Evolutionary conservation across 345 rosid species (phyloP), one percentile per base, ranked within the genome.

Genomic region (Noccaea caerulescens): DNA sequence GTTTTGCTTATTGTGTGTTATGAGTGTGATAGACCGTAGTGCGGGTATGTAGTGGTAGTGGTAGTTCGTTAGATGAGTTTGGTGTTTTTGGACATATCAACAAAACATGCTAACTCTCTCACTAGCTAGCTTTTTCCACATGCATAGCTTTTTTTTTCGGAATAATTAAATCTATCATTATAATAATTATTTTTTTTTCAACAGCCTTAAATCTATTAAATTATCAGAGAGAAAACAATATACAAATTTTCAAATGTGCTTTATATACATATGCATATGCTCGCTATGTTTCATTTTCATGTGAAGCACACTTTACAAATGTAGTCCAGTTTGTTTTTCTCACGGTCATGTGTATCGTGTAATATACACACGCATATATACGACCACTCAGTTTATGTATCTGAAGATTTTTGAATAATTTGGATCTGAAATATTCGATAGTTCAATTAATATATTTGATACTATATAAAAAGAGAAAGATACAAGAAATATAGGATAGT

Each of bases 41-140:
- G 69, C 44, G 51, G 68, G 69, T 44, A 27, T 27, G 30, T 27
- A 54, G 10, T 42, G 20, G 45, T 74, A 52, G 72, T 58, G 62
- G 55, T 43, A 46, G 58, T 68, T 67, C 69, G 68, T 68, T 75
- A 49, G 33, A 55, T 64, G 58, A 64, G 65, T 72, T 72, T 45
- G 78, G 73, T 75, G 73, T 42, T 67, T 68, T 75, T 54, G 69
- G 64, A 68, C 58, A 44, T 68, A 68, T 68, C 73, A 75, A 38
- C 1, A 51, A 68, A 68, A 52, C 41, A 52, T 75, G 69, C 50
- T 54, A 68, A 75, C 58, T 58, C 62, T 66, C 54, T 58, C 25
- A 12, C 72, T 66, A 58, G 54, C 61, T 73, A 66, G 7, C 60
- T 60, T 60, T 43, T 67, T 10, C 18, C 68, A 52, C 27, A 68